Evolutionary conservation across 495 filamentous ascomycete genomes (phyloP), one percentile per base, ranked within the genome.

Genomic region (Sporormia fimetaria): DNA sequence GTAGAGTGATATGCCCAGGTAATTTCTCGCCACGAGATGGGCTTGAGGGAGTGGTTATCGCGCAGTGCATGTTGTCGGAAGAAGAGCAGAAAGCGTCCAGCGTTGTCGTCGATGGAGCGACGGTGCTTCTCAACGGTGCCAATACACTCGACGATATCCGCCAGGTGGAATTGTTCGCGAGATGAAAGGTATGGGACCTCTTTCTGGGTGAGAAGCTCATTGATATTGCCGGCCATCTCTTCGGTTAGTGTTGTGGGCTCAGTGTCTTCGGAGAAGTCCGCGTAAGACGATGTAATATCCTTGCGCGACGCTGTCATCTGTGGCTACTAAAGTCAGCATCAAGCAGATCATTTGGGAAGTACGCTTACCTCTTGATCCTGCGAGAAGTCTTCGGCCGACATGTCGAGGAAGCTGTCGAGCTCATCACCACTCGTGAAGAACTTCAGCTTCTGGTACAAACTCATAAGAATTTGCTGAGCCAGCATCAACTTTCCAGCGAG

Each of bases 1-100:
- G 63, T 70, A 47, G 85, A 93, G 59, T 95, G 86, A 50, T 80
- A 88, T 15, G 88, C 92, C 87, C 88, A 96, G 33, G 81, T 79
- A 42, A 94, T 88, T 54, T 95, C 88, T 58, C 92, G 69, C 84
- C 87, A 99, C 3, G 82, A 81, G 49, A 95, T 75, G 14, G 74
- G 68, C 4, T 46, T 29, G 18, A 25, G 21, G 10, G 42, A 39
- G 22, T 46, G 64, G 65, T 20, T 69, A 67, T 59, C 71, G 8
- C 78, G 71, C 24, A 96, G 64, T 40, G 76, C 79, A 57, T 90
- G 78, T 47, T 93, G 84, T 11, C 83, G 71, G 65, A 92, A 93
- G 59, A 90, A 92, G 17, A 94, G 67, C 60, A 94, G 71, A 60
- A 83, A 96, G 25, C 83, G 73, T n/a, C 83, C 79, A 8, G 83